phyloP scores from a whole-genome alignment of 202 grass and related monocot species.

The Panicum virgatum region DNA sequence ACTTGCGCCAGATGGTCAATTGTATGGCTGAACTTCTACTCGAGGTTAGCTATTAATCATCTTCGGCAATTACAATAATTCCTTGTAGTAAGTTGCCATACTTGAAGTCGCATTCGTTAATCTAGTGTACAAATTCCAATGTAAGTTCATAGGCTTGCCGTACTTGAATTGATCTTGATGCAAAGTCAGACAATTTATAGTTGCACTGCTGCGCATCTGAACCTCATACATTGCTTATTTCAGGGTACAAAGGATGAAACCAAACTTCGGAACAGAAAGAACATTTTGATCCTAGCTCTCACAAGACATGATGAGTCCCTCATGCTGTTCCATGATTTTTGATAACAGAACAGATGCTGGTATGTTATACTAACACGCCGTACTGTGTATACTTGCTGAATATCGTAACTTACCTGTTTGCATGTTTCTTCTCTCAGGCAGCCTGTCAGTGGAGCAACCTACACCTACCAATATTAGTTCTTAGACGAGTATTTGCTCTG shows the following conservation, averaged over 20 bases:
- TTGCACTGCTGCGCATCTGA: not conserved
- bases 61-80: conserved; percentile 10
- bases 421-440: not conserved
- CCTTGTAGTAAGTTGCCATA: not conserved
- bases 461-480: not conserved
- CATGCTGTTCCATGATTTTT: conserved; percentile 82
- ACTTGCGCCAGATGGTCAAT: conserved; percentile 68
- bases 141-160: not conserved
- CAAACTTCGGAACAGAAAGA: conserved; percentile 49
- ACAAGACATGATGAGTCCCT: conserved; percentile 75
- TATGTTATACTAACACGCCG: not conserved
- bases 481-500: not conserved
- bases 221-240: conserved; percentile 37
- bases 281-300: too few species aligned
- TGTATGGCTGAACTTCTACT: conserved; percentile 63
- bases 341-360: not conserved
- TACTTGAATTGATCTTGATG: too few species aligned
- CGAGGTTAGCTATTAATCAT: conserved; percentile 50
- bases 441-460: too few species aligned
- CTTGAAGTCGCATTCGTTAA: conserved; percentile 7
- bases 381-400: conserved; percentile 1
- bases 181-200: not conserved
- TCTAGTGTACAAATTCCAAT: not conserved
- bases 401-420: not conserved
- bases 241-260: conserved; percentile 55